These are phyloP conservation scores for Stentor roeselii DNA, from an alignment of 73 alveolate species.

Conservation along the genomic window DNA sequence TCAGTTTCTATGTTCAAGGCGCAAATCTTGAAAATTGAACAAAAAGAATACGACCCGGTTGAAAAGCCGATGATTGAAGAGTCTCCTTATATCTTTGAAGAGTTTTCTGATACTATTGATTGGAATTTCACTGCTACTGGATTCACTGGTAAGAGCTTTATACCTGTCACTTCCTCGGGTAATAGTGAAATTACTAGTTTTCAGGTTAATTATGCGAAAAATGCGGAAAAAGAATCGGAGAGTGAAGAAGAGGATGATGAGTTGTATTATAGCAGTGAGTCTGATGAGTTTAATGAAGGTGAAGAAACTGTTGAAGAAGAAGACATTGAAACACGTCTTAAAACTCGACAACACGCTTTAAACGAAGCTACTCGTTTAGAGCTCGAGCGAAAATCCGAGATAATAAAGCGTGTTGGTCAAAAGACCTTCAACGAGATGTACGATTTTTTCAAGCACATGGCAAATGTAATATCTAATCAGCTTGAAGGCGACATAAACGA, in stretches of 20 bases:
- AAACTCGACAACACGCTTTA: too few relatives aligned
- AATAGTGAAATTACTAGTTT: neutral
- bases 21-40: neutral
- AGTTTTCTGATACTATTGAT: neutral
- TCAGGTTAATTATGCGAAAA: neutral
- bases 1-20: neutral
- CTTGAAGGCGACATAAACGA: too few relatives aligned
- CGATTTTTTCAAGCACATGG: too few relatives aligned
- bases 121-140: neutral
- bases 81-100: neutral
- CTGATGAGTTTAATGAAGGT: too few relatives aligned
- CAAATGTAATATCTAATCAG: too few relatives aligned
- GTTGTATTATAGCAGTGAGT: neutral
- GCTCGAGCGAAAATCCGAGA: too few relatives aligned
- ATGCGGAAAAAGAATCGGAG: neutral
- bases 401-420: too few relatives aligned
- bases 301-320: neutral
- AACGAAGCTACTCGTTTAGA: too few relatives aligned
- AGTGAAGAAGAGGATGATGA: neutral
- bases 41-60: neutral
- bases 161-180: neutral
- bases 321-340: neutral
- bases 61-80: neutral
- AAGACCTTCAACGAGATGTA: too few relatives aligned
- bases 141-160: neutral